phyloP scores from a whole-genome alignment of 805 yeast genomes.

The Lachancea lanzarotensis region DNA sequence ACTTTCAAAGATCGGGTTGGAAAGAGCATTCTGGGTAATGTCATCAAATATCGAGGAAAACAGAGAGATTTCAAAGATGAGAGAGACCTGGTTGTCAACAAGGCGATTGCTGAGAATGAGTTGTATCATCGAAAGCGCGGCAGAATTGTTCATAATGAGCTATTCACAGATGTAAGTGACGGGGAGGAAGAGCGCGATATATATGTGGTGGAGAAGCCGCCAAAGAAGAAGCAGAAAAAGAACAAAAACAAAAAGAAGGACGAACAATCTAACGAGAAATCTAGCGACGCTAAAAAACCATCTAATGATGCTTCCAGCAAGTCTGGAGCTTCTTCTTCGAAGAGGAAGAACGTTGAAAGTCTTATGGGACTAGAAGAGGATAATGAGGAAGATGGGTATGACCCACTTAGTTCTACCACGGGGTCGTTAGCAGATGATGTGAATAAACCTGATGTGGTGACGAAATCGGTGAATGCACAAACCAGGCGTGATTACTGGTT shows the following conservation, averaged over 20 bases:
- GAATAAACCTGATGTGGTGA: conserved; percentile 13
- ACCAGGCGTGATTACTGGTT: conserved; percentile 32
- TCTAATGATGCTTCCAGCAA: background rate
- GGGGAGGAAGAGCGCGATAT: conserved; percentile 19
- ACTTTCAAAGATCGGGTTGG: conserved; percentile 63
- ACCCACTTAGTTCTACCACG: conserved; percentile 6
- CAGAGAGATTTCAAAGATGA: conserved; percentile 75
- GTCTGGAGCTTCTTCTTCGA: background rate
- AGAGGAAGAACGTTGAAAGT: conserved; percentile 2
- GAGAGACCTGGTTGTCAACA: conserved; percentile 53
- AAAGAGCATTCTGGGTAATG: conserved; percentile 70
- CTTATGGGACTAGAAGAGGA: conserved; percentile 9
- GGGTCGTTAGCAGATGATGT: conserved; percentile 7
- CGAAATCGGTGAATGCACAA: conserved; percentile 27
- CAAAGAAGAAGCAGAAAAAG: conserved; percentile 12
- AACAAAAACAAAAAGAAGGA: conserved; percentile 6
- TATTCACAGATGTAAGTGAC: conserved; percentile 27
- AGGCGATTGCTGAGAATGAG: conserved; percentile 41
- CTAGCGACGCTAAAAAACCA: conserved; percentile 2
- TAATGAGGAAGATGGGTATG: conserved; percentile 11
- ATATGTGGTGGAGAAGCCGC: conserved; percentile 13
- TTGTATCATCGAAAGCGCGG: conserved; percentile 26
- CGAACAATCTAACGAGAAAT: conserved; percentile 1
- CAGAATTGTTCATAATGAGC: conserved; percentile 19
- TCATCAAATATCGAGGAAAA: conserved; percentile 67